phyloP scores from a whole-genome alignment of 2,329 filamentous ascomycete genomes.

The Aspergillus aculeatus region DNA sequence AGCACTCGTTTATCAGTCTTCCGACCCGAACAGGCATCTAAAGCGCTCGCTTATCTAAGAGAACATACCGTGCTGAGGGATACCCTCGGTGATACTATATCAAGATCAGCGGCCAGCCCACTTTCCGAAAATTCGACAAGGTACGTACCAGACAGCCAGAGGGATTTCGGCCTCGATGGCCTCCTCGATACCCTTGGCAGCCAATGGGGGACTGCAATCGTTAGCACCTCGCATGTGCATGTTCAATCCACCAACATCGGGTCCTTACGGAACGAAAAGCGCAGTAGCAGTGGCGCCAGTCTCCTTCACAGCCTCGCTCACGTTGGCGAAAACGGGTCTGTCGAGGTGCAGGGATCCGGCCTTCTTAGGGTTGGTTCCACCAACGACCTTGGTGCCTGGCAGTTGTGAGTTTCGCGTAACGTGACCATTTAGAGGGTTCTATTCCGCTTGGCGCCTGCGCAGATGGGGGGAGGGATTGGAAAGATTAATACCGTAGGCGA shows the following conservation, averaged over 20 bases:
- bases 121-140: slow-evolving; percentile 20
- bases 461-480: slow-evolving; percentile 18
- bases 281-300: slow-evolving; percentile 88
- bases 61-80: slow-evolving; percentile 83
- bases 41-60: not conserved
- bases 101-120: not conserved
- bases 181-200: slow-evolving; percentile 94
- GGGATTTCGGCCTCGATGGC: slow-evolving; percentile 90
- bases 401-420: slow-evolving; percentile 26
- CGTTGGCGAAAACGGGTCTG: slow-evolving; percentile 88
- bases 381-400: slow-evolving; percentile 90
- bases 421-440: not conserved
- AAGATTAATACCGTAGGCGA: slow-evolving; percentile 78
- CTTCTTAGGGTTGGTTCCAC: slow-evolving; percentile 99
- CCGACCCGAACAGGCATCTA: not conserved
- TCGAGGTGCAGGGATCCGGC: slow-evolving; percentile 86
- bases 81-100: slow-evolving; percentile 83
- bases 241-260: not conserved
- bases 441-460: slow-evolving; percentile 4
- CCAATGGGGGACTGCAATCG: slow-evolving; percentile 72
- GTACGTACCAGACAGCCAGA: slow-evolving; percentile 75
- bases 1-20: slow-evolving; percentile 19
- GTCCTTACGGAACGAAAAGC: slow-evolving; percentile 85
- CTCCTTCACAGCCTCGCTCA: slow-evolving; percentile 82
- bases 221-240: slow-evolving; percentile 16